Conservation (phyloP, 768 basidiomycete genomes). For the Kwoniella pini region DNA sequence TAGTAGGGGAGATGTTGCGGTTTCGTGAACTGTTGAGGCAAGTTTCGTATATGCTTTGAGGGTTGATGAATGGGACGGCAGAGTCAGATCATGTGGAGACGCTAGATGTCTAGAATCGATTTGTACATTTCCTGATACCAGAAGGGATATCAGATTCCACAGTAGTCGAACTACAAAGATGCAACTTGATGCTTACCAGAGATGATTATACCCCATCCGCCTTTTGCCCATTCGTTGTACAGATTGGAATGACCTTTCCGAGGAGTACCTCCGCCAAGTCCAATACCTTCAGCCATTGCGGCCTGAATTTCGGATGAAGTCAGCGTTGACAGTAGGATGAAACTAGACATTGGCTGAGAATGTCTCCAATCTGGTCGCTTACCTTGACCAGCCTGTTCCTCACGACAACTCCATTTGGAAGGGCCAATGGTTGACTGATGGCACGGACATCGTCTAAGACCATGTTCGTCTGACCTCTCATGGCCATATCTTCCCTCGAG, state of each 20-base stretch:
- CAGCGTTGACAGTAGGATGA: no score
- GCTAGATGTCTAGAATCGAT: slow-evolving; percentile 43
- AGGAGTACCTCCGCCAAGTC: slow-evolving; percentile 71
- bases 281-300: slow-evolving; percentile 86
- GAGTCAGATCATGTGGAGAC: slow-evolving; percentile 36
- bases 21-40: neutral
- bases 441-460: slow-evolving; percentile 28
- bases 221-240: slow-evolving; percentile 72
- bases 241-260: slow-evolving; percentile 65
- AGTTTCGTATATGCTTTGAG: slow-evolving; percentile 29
- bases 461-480: no score
- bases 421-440: slow-evolving; percentile 21
- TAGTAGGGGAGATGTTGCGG: slow-evolving; percentile 57
- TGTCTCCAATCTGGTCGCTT: slow-evolving; percentile 15
- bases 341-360: no score
- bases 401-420: slow-evolving; percentile 44
- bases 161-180: no score
- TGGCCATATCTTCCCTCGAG: no score
- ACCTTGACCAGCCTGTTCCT: slow-evolving; percentile 61
- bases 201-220: slow-evolving; percentile 83
- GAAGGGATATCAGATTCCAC: slow-evolving; percentile 57
- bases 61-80: slow-evolving; percentile 14
- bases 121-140: slow-evolving; percentile 45
- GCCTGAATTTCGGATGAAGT: slow-evolving; percentile 61
- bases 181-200: slow-evolving; percentile 61